These are phyloP conservation scores for Cladosporium sp. DNA, from an alignment of 2,329 filamentous ascomycete genomes.

Conservation along the genomic window DNA sequence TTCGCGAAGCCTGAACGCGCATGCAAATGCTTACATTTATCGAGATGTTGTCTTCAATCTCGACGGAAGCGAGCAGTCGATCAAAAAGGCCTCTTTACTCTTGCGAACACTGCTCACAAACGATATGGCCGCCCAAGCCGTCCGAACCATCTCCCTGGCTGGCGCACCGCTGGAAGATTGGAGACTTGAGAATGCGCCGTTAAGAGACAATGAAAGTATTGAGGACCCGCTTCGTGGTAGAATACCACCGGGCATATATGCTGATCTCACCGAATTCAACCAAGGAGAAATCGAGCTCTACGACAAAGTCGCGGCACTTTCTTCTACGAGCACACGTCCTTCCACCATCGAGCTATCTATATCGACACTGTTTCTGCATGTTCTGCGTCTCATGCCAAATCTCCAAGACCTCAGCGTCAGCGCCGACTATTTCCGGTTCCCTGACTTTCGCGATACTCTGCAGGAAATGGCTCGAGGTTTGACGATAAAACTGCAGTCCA, in stretches of 20 bases:
- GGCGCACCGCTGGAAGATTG: conserved; percentile 1
- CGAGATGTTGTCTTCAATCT: conserved; percentile 1
- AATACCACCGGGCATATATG: background rate
- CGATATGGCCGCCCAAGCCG: background rate
- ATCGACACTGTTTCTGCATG: conserved; percentile 2
- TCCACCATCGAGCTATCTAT: background rate
- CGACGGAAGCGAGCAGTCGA: background rate
- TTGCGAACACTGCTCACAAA: conserved; percentile 6
- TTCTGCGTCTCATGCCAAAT: background rate
- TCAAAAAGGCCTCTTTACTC: conserved; percentile 2
- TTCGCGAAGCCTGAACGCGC: conserved; percentile 1
- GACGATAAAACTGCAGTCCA: conserved; percentile 2
- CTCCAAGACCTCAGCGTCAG: conserved; percentile 4
- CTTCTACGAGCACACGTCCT: background rate
- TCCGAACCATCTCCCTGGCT: background rate
- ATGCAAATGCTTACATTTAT: conserved; percentile 8
- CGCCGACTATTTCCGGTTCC: conserved; percentile 6
- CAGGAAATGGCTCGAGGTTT: background rate
- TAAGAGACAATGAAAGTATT: background rate
- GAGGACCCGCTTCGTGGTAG: background rate
- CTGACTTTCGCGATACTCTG: conserved; percentile 3
- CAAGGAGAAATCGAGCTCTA: background rate
- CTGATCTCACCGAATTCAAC: background rate
- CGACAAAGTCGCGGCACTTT: background rate
- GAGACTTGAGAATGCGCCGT: background rate